A percentile compares a stretch with the other conserved stretches of the same genome.
Evolutionary conservation across 164 flowering plant genomes (phyloP).

Genomic region (Chimonanthus salicifolius): DNA sequence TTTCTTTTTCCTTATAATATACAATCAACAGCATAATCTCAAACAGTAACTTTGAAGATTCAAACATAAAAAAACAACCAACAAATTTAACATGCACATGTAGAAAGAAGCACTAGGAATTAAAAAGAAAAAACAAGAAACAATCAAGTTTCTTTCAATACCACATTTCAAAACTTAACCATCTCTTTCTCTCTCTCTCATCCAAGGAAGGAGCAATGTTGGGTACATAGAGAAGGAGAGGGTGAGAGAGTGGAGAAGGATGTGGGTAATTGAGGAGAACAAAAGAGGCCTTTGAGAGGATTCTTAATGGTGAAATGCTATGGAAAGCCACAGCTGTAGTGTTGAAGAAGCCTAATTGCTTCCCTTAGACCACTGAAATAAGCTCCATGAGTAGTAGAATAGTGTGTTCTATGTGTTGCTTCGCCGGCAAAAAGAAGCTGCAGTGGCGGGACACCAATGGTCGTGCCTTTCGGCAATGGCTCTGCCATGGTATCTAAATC

Average conservation of each 20-base stretch:
- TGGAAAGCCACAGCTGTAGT: slow-evolving; percentile 34
- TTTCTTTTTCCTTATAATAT: slow-evolving; percentile 2
- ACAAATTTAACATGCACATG: not conserved
- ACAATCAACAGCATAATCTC: slow-evolving; percentile 4
- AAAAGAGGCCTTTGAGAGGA: slow-evolving; percentile 1
- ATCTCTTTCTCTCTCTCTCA: slow-evolving; percentile 4
- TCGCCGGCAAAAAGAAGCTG: slow-evolving; percentile 98
- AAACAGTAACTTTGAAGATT: slow-evolving; percentile 4
- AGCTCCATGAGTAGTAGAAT: slow-evolving; percentile 99
- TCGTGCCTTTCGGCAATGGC: slow-evolving; percentile 53
- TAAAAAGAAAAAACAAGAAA: not conserved
- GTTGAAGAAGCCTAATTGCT: slow-evolving; percentile 91
- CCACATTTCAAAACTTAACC: slow-evolving; percentile 6
- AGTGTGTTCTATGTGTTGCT: slow-evolving; percentile 96
- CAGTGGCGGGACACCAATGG: slow-evolving; percentile 25
- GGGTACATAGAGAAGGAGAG: not conserved
- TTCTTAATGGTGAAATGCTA: not conserved
- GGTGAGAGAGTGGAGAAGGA: slow-evolving; percentile 2
- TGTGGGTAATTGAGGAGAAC: not conserved
- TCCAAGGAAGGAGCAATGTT: slow-evolving; percentile 1
- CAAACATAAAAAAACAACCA: not conserved
- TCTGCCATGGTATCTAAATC: slow-evolving; percentile 82
- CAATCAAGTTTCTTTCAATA: slow-evolving; percentile 2
- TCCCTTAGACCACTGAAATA: slow-evolving; percentile 94
- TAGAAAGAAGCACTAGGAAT: slow-evolving; percentile 2